These are phyloP conservation scores for Alectoria sarmentosa DNA, from an alignment of 495 filamentous ascomycete species.

Conservation along the genomic window DNA sequence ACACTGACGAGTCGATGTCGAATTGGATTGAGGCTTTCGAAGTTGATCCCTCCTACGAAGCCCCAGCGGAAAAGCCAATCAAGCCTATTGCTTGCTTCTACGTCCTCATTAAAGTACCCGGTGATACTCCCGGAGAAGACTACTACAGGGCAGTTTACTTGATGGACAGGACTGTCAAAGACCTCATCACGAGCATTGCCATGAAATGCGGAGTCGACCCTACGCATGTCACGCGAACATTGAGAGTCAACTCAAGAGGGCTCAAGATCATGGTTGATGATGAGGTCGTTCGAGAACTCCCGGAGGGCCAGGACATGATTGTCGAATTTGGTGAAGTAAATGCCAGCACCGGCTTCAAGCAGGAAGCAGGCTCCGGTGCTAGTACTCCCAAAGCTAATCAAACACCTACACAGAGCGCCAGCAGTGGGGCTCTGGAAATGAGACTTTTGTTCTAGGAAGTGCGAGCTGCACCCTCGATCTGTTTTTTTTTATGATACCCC, in stretches of 20 bases:
- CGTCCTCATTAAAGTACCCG: conserved; percentile 52
- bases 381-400: conserved; percentile 12
- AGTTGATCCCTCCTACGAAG: conserved; percentile 77
- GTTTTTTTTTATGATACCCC: conserved; percentile 21
- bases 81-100: conserved; percentile 91
- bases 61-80: conserved; percentile 61
- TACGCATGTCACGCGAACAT: conserved; percentile 54
- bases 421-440: conserved; percentile 21
- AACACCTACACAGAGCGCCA: neutral
- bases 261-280: conserved; percentile 85
- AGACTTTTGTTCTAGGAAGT: conserved; percentile 24
- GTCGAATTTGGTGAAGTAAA: conserved; percentile 47
- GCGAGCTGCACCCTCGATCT: neutral
- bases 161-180: conserved; percentile 60
- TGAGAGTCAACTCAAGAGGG: conserved; percentile 64
- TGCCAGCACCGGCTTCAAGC: conserved; percentile 12
- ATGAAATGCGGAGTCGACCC: conserved; percentile 74
- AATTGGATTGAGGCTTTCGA: conserved; percentile 90
- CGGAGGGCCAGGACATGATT: conserved; percentile 87
- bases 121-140: conserved; percentile 47
- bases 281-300: conserved; percentile 76
- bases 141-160: conserved; percentile 86
- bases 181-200: conserved; percentile 64
- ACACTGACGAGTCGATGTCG: conserved; percentile 46
- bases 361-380: conserved; percentile 20